These are phyloP conservation scores for Metschnikowia lachancei DNA, from an alignment of 805 yeast genomes.

Conservation along the genomic window DNA sequence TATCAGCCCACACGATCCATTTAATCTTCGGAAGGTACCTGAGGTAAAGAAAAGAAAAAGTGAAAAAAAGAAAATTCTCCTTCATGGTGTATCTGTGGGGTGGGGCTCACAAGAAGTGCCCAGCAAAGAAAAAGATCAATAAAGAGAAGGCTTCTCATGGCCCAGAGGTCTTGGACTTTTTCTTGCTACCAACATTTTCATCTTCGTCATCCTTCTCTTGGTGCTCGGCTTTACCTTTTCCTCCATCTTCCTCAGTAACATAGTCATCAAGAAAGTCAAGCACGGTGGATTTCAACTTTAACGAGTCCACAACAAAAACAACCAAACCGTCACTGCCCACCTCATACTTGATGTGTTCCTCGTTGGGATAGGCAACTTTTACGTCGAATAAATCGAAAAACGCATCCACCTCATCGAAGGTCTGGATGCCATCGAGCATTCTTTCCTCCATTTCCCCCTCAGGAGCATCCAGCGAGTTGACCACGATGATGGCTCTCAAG, in stretches of 20 bases:
- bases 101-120: background rate
- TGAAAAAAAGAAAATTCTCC: no score
- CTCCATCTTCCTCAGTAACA: conserved; percentile 3
- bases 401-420: conserved; percentile 46
- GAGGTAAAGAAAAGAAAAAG: no score
- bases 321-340: conserved; percentile 62
- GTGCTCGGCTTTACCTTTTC: no score
- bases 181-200: conserved; percentile 1
- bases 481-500: conserved; percentile 43
- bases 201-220: background rate
- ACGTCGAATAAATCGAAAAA: conserved; percentile 55
- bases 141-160: background rate
- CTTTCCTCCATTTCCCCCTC: conserved; percentile 51
- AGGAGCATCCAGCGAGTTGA: conserved; percentile 32
- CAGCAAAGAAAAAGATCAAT: background rate
- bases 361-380: conserved; percentile 52
- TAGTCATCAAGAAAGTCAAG: conserved; percentile 44
- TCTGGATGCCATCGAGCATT: conserved; percentile 43
- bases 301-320: conserved; percentile 49
- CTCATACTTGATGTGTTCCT: conserved; percentile 53
- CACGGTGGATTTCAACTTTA: conserved; percentile 36
- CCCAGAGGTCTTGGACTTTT: conserved; percentile 8
- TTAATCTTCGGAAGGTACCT: no score
- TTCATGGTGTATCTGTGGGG: no score
- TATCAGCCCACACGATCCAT: no score